Evolutionary conservation across 768 basidiomycete genomes (phyloP), one percentile per base, ranked within the genome.

Genomic region (Termitomyces sp.): DNA sequence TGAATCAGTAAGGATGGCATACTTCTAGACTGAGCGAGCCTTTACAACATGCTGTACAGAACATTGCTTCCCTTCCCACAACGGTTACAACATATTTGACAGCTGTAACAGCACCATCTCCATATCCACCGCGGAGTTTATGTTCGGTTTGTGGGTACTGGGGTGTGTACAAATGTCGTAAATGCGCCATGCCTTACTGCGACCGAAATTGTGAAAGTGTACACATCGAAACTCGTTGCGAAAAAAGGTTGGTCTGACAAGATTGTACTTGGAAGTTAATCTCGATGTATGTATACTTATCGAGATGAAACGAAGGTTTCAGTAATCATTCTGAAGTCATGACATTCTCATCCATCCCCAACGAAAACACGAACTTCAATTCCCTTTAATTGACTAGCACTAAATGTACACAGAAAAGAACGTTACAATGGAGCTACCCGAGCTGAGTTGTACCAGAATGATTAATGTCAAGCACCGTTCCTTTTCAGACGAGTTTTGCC

Each of bases 81-180:
- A 70, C 73, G 40, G 73, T 79, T 14, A 82, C 90, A 6, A 85
- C 83, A 18, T 94, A 94, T 74, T 68, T 93, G 58, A 90, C 85
- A 20, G 88, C 87, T 14, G 75, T 71, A 32, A 79, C 85, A 1
- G 81, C 85, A 2, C 76, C 83, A 1, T 73, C 89, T 0, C 69
- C 68, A 1, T 81, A 86, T 57, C 90, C 92, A 6, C 80, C 86
- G 8, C 84, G 90, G 43, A 72, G 83, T 62, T 66, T 94, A 14
- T 94, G 92, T 66, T 84, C 90, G n/a, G 88, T 93, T 26, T 94
- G 92, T 63, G 90, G 92, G 3, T 93, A 90, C 69, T 88, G 83
- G 81, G 91, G 89, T 6, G 75, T 76, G 4, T 94, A 94, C 67
- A 86, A 81, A 55, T 94, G 92, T 73, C 81, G 79, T 59, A 82